A percentile compares a stretch with the other conserved stretches of the same genome.
Conservation (phyloP, 148 eudicot species). For the Vaccinium corymbosum region DNA sequence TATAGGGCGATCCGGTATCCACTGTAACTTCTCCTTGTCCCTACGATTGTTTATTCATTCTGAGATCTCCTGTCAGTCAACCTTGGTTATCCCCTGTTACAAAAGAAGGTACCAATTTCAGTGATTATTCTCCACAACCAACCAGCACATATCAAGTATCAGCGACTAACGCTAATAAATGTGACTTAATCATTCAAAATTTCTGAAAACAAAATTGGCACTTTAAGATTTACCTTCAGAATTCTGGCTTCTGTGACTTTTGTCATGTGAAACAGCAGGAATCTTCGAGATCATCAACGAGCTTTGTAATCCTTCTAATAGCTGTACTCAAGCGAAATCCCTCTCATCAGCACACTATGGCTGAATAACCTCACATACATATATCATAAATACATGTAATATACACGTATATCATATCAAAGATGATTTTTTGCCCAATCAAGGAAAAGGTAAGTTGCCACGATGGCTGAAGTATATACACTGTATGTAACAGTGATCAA, state of each 20-base stretch:
- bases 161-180: not conserved
- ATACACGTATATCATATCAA: not conserved
- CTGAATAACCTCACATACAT: not conserved
- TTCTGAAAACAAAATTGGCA: not conserved
- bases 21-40: not conserved
- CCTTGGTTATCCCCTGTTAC: conserved; percentile 14
- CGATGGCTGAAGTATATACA: not conserved
- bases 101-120: not conserved
- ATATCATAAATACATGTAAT: not conserved
- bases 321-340: conserved; percentile 34
- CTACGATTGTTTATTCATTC: not conserved
- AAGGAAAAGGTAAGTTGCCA: not conserved
- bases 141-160: not conserved
- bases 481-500: not conserved
- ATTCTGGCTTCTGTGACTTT: not conserved
- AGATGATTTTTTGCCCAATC: not conserved
- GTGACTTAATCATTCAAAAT: not conserved
- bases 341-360: not conserved
- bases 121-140: not conserved
- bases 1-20: not conserved
- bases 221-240: not conserved
- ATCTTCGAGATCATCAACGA: conserved; percentile 67
- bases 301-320: conserved; percentile 83
- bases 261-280: conserved; percentile 65
- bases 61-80: conserved; percentile 5